These are phyloP conservation scores for Phytophthora syringae DNA, from an alignment of 352 stramenopile genomes.

Conservation along the genomic window DNA sequence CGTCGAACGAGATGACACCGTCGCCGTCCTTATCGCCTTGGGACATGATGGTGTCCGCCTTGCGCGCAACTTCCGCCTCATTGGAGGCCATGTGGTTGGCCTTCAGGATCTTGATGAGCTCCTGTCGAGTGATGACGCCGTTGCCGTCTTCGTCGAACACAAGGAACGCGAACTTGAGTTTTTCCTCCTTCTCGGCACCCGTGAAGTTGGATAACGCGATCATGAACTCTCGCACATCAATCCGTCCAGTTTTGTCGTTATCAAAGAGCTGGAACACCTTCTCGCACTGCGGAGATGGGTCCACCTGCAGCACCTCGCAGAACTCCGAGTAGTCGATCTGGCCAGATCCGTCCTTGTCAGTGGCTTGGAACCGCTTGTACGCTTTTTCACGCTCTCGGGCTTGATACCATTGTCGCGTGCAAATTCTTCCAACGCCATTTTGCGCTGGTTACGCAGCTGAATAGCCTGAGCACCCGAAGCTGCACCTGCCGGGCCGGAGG, in stretches of 20 bases:
- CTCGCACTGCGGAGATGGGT: constrained; percentile 91
- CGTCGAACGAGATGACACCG: constrained; percentile 97
- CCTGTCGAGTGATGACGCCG: constrained; percentile 93
- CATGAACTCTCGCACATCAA: constrained; percentile 95
- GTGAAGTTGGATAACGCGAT: constrained; percentile 96
- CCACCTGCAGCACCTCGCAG: constrained; percentile 95
- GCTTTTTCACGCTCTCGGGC: constrained; percentile 95
- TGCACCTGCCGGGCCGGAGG: constrained; percentile 28
- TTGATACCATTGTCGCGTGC: constrained; percentile 96
- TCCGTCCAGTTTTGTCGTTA: constrained; percentile 91
- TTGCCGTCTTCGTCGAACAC: constrained; percentile 96
- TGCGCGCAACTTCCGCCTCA: constrained; percentile 93
- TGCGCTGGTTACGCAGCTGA: constrained; percentile 93
- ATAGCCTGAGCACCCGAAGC: constrained; percentile 76
- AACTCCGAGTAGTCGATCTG: constrained; percentile 98
- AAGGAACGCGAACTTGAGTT: constrained; percentile 97
- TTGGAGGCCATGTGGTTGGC: constrained; percentile 95
- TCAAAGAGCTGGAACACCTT: constrained; percentile 96
- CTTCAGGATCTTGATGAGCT: constrained; percentile 96
- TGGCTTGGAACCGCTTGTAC: constrained; percentile 96
- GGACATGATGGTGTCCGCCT: constrained; percentile 97
- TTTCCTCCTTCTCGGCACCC: constrained; percentile 94
- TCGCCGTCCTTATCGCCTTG: constrained; percentile 96
- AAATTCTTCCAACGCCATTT: constrained; percentile 93
- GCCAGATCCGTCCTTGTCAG: constrained; percentile 93